Base-by-base conservation (phyloP, 371 early-diverging fungal species). In the Spraguea lophii region DNA sequence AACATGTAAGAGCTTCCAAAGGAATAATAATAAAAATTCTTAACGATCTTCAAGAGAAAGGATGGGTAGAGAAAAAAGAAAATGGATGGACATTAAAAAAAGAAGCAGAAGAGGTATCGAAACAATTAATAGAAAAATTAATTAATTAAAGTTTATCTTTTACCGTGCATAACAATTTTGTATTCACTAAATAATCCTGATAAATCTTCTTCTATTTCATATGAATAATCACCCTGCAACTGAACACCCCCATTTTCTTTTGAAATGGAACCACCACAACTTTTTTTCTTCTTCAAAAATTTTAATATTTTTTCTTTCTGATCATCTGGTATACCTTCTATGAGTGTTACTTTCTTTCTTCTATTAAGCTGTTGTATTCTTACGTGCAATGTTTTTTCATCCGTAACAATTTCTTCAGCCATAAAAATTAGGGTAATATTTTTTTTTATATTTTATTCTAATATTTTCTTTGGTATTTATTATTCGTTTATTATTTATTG, bases 41-140 rank as follows among this genome's bases (percentile, higher is more conserved):
- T 41, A 54, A 59, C 12, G 46, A 63, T 32, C 46, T 63, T 23
- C 30, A 46, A 20, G 54, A 46, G 38, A 50, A 56, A 21, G 63
- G 63, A 55, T 63, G 53, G 59, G 15, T 63, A 40, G 56, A 17
- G 17, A 30, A 44, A 30, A 22, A 44, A 17, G 45, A 25, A 2
- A 44, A 17, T 22, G 19, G 25, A 2, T 17, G 30, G 45, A 4
- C 6, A 25, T 16, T 44, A 17, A 44, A 22, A 15, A 22, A 44
- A 16, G 25, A 22, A 17, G 45, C 19, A 17, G 10, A 17, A 25
- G 21, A 7, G 19, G 12, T 22, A 22, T 17, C 25, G 23, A 22
- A 25, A 30, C 45, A 44, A 22, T 10, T 44, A 22, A 44, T 44
- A n/a, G n/a, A n/a, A n/a, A n/a, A n/a, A n/a, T 44, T 44, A 19